Evolutionary conservation across 2,329 filamentous ascomycete genomes (phyloP).

Genomic region (Onygena corvina): DNA sequence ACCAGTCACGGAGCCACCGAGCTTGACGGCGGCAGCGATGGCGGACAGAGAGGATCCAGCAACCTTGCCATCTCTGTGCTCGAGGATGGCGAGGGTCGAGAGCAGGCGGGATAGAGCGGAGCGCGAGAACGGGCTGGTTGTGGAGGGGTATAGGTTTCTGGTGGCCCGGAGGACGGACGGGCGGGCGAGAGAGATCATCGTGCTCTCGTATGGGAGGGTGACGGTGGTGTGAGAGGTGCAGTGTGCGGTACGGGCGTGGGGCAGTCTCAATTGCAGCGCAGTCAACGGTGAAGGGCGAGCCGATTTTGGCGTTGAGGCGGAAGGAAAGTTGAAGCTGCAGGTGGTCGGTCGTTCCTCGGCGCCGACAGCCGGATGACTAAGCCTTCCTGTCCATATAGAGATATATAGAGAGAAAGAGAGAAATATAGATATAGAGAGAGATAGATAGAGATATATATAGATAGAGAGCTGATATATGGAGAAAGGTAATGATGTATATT

Average conservation of each 20-base stretch:
- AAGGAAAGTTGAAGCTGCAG: not conserved
- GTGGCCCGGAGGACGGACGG: slow-evolving; percentile 33
- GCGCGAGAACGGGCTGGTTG: slow-evolving; percentile 23
- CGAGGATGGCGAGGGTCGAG: slow-evolving; percentile 80
- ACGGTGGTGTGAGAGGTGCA: not conserved
- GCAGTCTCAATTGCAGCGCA: not conserved
- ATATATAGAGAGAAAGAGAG: not conserved
- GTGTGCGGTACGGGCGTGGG: not conserved
- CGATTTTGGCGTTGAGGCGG: not conserved
- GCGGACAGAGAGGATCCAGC: slow-evolving; percentile 71
- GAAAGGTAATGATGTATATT: not conserved
- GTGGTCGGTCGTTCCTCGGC: not conserved
- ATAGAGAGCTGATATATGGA: not conserved
- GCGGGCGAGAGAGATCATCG: slow-evolving; percentile 22
- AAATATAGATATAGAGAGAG: not conserved
- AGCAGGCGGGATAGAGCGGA: slow-evolving; percentile 57
- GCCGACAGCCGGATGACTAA: slow-evolving; percentile 5
- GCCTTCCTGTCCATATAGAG: not conserved
- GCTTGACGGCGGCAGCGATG: slow-evolving; percentile 71
- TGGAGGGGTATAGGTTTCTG: slow-evolving; percentile 35
- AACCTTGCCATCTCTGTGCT: slow-evolving; percentile 83
- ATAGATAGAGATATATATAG: not conserved
- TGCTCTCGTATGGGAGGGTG: slow-evolving; percentile 1
- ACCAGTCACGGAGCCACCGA: slow-evolving; percentile 73
- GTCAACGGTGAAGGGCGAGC: not conserved